Conservation (phyloP, 2,329 filamentous ascomycete genomes). For the Hymenotorrendiella dingleyae region DNA sequence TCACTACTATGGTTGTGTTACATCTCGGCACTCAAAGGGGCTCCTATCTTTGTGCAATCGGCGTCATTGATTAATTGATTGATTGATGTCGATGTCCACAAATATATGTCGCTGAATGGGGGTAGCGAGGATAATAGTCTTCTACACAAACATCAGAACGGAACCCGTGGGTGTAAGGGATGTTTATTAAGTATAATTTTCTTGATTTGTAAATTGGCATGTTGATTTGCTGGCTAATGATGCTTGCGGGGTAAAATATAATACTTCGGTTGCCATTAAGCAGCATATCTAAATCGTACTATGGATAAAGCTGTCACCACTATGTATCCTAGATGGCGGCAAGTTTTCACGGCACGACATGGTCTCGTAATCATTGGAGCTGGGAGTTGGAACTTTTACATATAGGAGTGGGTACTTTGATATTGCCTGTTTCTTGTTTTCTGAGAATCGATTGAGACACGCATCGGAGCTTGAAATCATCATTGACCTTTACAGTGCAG, state of each 20-base stretch:
- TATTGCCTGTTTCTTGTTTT: not conserved
- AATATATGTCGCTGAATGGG: not conserved
- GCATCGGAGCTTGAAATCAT: not conserved
- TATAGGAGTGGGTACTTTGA: not conserved
- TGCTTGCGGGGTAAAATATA: too few species aligned
- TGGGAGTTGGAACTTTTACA: not conserved
- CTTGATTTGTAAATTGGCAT: not conserved
- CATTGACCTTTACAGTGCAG: not conserved
- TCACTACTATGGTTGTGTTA: too few species aligned
- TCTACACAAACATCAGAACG: not conserved
- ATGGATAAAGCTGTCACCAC: too few species aligned
- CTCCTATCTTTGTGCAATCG: not conserved
- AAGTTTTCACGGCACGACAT: not conserved
- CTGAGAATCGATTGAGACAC: not conserved
- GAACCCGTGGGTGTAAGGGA: not conserved
- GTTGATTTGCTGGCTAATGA: too few species aligned
- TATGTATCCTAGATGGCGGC: not conserved
- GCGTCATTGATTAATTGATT: not conserved
- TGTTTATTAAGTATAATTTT: not conserved
- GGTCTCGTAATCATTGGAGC: too few species aligned
- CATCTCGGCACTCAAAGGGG: conserved; percentile 1
- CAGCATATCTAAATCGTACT: too few species aligned
- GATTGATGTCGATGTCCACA: not conserved
- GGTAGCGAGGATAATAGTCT: not conserved
- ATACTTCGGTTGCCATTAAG: too few species aligned